Evolutionary conservation across 1,284 basidiomycete species (phyloP), one percentile per base, ranked within the genome.

Genomic region (Austroboletus rostrupii): DNA sequence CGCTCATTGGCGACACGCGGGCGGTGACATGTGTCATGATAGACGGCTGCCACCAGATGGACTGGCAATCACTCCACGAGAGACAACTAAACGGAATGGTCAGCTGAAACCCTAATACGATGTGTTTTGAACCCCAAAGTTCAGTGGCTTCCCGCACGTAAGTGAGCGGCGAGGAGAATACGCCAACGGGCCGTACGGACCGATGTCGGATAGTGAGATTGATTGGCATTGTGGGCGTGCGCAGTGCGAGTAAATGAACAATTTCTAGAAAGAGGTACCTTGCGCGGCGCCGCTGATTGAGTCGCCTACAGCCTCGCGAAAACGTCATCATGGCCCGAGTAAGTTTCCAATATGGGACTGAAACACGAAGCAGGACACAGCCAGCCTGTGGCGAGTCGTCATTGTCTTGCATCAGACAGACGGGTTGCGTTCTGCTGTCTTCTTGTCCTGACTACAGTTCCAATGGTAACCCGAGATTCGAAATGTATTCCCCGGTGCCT

Each of bases 401-500:
- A 28, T 35, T 43, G 32, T 31, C 31, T 41, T 31, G 31, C 40
- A 31, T 26, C 21, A 36, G 31, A 16, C 39, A 17, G 41, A 26
- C 29, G 23, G 13, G 28, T 23, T 51, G 41, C 39, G 23, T 33
- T 39, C 21, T 39, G 28, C 19, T 51, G 41, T 38, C 28, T 33
- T 39, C 21, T 39, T 52, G 57, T 48, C 52, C 47, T 60, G 52
- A 52, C 53, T 52, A 48, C 48, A 56, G 48, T 65, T 48, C 59
- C 61, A 56, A 59, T 64, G 53, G 62, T 54, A 54, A 64, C 57
- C 49, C 41, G n/a, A 48, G 58, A 60, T 41, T 57, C 42, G 45
- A 49, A 29, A 52, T 53, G 35, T 48, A 39, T 58, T 57, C 54
- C 62, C 62, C 65, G 63, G 61, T 63, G 54, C 64, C 65, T 60